These are phyloP conservation scores for Cardamine chenopodiifolia DNA, from an alignment of 345 rosid species.

Conservation along the genomic window DNA sequence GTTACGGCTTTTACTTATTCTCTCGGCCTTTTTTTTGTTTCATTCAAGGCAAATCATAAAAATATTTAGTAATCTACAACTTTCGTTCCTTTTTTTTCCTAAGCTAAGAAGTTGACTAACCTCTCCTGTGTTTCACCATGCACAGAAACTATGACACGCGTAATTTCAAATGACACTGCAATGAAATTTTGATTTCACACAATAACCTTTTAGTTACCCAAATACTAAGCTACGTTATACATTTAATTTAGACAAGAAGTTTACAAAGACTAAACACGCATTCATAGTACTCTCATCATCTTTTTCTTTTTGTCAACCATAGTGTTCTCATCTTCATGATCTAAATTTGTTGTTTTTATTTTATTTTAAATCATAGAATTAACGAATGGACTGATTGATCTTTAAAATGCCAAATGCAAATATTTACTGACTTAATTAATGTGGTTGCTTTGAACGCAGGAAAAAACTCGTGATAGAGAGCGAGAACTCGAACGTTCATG, in stretches of 20 bases:
- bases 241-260: background rate
- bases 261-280: background rate
- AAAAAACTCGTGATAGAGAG: slow-evolving; percentile 31
- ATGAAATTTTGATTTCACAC: background rate
- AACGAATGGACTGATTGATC: background rate
- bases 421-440: background rate
- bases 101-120: background rate
- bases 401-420: background rate
- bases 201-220: background rate
- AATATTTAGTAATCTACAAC: background rate
- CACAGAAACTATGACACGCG: background rate
- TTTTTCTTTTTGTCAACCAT: no score
- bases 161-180: background rate
- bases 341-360: background rate
- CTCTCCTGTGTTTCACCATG: background rate
- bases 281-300: background rate
- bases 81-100: background rate
- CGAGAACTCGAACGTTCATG: slow-evolving; percentile 31
- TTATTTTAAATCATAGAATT: background rate
- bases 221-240: background rate
- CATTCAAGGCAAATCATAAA: background rate
- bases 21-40: background rate
- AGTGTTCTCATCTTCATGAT: no score
- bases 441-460: slow-evolving; percentile 8
- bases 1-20: background rate